Percentiles rank a stretch among this genome's conserved stretches.
phyloP scores from a whole-genome alignment of 2,329 filamentous ascomycete species.

The Verticillium longisporum region DNA sequence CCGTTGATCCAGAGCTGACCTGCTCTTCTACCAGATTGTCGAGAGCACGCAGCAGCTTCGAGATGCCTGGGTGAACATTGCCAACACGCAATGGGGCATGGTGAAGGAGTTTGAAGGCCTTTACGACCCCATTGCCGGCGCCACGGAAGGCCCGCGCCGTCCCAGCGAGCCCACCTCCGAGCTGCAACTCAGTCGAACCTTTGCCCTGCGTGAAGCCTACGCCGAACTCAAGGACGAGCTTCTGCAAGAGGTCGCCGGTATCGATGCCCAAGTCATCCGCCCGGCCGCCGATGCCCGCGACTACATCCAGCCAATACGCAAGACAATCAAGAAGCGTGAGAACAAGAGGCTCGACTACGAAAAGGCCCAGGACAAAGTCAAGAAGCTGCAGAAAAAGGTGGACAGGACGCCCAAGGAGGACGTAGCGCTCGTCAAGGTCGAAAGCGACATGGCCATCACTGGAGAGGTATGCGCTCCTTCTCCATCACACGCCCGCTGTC shows the following conservation, averaged over 20 bases:
- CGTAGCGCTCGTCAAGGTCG: constrained; percentile 60
- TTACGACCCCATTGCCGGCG: constrained; percentile 70
- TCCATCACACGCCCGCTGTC: not conserved
- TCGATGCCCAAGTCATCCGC: constrained; percentile 63
- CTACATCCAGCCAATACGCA: constrained; percentile 64
- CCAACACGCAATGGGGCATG: constrained; percentile 60
- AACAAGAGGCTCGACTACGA: constrained; percentile 79
- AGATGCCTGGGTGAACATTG: constrained; percentile 69
- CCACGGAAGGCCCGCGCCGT: constrained; percentile 49
- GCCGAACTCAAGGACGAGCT: constrained; percentile 66
- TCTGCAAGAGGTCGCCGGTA: constrained; percentile 60
- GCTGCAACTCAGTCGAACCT: constrained; percentile 55
- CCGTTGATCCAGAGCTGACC: not conserved
- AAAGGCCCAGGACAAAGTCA: constrained; percentile 64
- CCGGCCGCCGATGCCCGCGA: constrained; percentile 65
- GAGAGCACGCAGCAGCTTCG: constrained; percentile 71
- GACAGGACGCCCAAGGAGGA: constrained; percentile 69
- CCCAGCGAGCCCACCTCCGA: constrained; percentile 54
- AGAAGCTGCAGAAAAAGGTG: constrained; percentile 62
- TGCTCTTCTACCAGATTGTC: constrained; percentile 52
- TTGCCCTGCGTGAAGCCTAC: constrained; percentile 60
- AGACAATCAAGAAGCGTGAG: constrained; percentile 79
- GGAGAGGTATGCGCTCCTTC: constrained; percentile 44
- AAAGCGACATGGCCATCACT: constrained; percentile 59
- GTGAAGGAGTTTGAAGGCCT: constrained; percentile 63